These are phyloP conservation scores for Diversispora epigaea DNA, from an alignment of 192 early-diverging fungal genomes.

Conservation along the genomic window DNA sequence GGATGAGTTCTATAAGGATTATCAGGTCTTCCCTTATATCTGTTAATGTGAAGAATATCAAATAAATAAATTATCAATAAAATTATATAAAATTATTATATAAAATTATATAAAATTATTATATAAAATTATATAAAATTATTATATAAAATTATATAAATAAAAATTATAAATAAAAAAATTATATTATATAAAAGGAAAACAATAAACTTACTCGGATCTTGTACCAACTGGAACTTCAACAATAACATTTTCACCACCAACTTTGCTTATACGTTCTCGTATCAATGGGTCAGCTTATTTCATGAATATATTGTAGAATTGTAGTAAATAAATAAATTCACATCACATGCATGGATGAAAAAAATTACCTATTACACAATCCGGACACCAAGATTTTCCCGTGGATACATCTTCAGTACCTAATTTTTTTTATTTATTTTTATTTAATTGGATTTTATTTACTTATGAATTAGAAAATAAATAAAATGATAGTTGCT, in stretches of 20 bases:
- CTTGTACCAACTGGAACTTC: conserved; percentile 27
- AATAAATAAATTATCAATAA: background rate
- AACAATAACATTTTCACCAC: background rate
- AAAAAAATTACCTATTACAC: conserved; percentile 34
- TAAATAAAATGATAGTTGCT: background rate
- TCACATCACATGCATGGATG: background rate
- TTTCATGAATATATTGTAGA: background rate
- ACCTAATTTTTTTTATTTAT: background rate
- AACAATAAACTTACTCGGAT: background rate
- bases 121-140: background rate
- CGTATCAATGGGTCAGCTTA: conserved; percentile 23
- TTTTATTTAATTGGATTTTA: no score
- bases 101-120: background rate
- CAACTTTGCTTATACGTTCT: background rate
- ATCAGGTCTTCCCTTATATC: background rate
- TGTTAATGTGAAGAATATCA: no score
- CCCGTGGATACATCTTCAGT: conserved; percentile 37
- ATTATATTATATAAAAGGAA: background rate
- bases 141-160: no score
- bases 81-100: no score
- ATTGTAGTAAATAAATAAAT: background rate
- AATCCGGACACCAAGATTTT: conserved; percentile 52
- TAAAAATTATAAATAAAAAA: background rate
- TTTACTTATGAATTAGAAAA: no score
- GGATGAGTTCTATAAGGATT: conserved; percentile 11